phyloP scores from a whole-genome alignment of 2,329 filamentous ascomycete species.

The Plectosphaerella cucumerina region DNA sequence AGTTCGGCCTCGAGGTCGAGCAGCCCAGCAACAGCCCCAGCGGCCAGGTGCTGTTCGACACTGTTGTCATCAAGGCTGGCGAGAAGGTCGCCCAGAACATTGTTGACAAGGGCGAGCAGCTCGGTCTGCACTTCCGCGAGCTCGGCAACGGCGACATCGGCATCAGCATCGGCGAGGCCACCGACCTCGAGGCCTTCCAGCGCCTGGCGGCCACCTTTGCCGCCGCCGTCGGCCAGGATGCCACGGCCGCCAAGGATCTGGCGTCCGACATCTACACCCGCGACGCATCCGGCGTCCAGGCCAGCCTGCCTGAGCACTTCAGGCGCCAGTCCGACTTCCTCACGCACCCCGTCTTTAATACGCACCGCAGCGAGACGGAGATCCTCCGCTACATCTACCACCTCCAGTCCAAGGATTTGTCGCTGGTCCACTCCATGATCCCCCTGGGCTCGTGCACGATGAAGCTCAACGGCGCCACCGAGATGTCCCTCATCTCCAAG shows the following conservation, averaged over 20 bases:
- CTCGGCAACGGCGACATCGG: conserved; percentile 58
- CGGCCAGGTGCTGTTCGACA: conserved; percentile 69
- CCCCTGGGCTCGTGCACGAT: conserved; percentile 95
- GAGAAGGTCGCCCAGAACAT: conserved; percentile 42
- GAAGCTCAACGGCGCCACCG: conserved; percentile 92
- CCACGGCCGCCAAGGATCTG: conserved; percentile 16
- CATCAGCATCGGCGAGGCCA: conserved; percentile 71
- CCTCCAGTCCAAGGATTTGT: conserved; percentile 90
- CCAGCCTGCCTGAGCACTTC: conserved; percentile 51
- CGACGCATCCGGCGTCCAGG: conserved; percentile 26
- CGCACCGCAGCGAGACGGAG: conserved; percentile 91
- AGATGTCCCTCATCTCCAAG: conserved; percentile 84
- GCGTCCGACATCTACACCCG: conserved; percentile 38
- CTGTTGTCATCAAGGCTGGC: conserved; percentile 62
- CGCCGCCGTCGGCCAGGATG: conserved; percentile 15
- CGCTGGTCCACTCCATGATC: conserved; percentile 95
- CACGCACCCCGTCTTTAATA: conserved; percentile 91
- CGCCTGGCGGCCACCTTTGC: conserved; percentile 31
- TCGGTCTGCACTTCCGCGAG: conserved; percentile 58
- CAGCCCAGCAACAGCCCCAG: conserved; percentile 52
- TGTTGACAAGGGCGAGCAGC: conserved; percentile 45
- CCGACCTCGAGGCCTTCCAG: conserved; percentile 49
- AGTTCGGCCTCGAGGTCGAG: conserved; percentile 60
- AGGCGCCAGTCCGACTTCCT: conserved; percentile 72
- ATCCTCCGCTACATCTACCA: conserved; percentile 91